These are phyloP conservation scores for Pseudocercospora fuligena DNA, from an alignment of 2,329 filamentous ascomycete genomes.

Conservation along the genomic window DNA sequence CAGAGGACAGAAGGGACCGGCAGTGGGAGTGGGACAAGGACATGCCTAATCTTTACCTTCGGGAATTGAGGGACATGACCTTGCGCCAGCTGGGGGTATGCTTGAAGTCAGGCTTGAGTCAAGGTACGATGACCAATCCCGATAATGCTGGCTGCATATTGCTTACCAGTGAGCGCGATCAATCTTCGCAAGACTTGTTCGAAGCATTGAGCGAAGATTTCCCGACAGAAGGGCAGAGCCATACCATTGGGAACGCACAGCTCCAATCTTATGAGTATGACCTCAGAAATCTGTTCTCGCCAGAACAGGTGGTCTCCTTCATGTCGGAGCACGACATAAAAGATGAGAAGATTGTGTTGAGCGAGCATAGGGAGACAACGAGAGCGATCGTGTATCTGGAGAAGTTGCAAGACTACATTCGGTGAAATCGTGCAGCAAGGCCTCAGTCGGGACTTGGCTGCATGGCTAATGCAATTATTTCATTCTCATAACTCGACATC, in stretches of 20 bases:
- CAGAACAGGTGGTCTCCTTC: not conserved
- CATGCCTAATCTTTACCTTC: slow-evolving; percentile 61
- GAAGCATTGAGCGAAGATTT: not conserved
- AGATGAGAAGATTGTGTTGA: not conserved
- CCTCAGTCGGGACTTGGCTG: too few species aligned
- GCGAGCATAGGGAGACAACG: not conserved
- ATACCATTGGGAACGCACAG: not conserved
- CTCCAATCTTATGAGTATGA: slow-evolving; percentile 1
- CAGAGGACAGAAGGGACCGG: not conserved
- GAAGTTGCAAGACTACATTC: slow-evolving; percentile 10
- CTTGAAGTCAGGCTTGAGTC: slow-evolving; percentile 46
- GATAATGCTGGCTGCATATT: slow-evolving; percentile 1
- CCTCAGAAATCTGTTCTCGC: slow-evolving; percentile 3
- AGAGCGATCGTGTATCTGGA: not conserved
- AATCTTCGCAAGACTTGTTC: not conserved
- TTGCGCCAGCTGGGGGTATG: slow-evolving; percentile 46
- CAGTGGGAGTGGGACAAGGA: slow-evolving; percentile 47
- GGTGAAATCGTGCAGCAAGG: not conserved
- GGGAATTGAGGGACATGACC: slow-evolving; percentile 54
- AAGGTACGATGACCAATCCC: not conserved
- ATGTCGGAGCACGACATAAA: not conserved
- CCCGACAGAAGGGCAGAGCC: not conserved
- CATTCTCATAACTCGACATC: too few species aligned
- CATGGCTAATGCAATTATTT: too few species aligned
- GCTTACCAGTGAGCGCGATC: not conserved